Percentiles rank a stretch among this genome's conserved stretches.
These are phyloP conservation scores for Ceratocystis harringtonii DNA, from an alignment of 2,329 filamentous ascomycete genomes.

Conservation along the genomic window DNA sequence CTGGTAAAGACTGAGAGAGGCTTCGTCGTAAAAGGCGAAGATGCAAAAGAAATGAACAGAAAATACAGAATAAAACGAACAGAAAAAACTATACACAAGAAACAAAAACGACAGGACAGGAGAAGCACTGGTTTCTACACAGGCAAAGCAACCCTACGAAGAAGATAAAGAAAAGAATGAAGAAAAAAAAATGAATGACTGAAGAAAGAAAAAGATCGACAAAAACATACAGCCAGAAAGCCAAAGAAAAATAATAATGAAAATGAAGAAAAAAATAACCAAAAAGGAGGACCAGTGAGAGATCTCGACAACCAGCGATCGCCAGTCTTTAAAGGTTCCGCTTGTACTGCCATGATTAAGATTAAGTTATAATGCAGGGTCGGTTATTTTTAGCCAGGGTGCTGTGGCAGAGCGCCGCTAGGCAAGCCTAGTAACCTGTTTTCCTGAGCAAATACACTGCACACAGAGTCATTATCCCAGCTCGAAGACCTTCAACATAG, in stretches of 20 bases:
- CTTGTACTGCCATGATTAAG: slow-evolving; percentile 2
- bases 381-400: neutral
- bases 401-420: neutral
- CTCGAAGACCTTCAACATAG: neutral
- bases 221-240: neutral
- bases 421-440: neutral
- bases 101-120: slow-evolving; percentile 1
- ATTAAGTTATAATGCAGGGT: slow-evolving; percentile 2
- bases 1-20: neutral
- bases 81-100: slow-evolving; percentile 2
- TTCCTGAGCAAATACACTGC: neutral
- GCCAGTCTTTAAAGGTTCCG: neutral
- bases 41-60: slow-evolving; percentile 1
- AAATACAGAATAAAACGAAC: slow-evolving; percentile 5
- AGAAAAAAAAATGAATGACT: neutral
- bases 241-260: neutral
- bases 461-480: neutral
- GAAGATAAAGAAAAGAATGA: neutral
- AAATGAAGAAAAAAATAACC: neutral
- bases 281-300: neutral
- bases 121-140: neutral
- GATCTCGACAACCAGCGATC: neutral
- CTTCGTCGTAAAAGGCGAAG: neutral
- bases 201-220: neutral
- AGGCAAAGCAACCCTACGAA: neutral